Percentiles rank a stretch among this genome's conserved stretches.
These are phyloP conservation scores for Protostelium mycophagum DNA, from an alignment of 78 protist genomes.

Conservation along the genomic window DNA sequence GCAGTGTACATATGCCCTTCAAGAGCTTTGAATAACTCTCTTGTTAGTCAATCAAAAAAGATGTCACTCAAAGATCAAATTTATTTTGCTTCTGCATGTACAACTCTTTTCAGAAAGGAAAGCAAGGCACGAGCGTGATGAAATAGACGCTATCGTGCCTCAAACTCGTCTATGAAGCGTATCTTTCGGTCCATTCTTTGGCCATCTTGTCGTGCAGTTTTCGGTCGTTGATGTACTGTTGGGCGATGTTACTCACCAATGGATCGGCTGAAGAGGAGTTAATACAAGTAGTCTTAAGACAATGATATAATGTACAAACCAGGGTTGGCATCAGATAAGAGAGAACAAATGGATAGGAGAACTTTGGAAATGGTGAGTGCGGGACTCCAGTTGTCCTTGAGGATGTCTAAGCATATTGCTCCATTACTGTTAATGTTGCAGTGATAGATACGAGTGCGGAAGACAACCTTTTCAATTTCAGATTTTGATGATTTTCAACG, in stretches of 20 bases:
- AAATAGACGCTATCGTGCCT: too few relatives aligned
- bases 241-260: slow-evolving; percentile 18
- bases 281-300: too few relatives aligned
- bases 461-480: slow-evolving; percentile 28
- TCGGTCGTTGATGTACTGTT: slow-evolving; percentile 21
- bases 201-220: slow-evolving; percentile 26
- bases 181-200: slow-evolving; percentile 30
- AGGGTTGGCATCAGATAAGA: slow-evolving; percentile 82
- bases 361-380: slow-evolving; percentile 80
- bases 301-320: background rate
- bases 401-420: slow-evolving; percentile 89
- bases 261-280: slow-evolving; percentile 10
- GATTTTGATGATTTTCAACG: background rate
- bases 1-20: too few relatives aligned
- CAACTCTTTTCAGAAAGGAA: too few relatives aligned
- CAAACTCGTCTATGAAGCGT: too few relatives aligned
- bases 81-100: too few relatives aligned
- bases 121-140: too few relatives aligned
- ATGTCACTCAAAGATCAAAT: too few relatives aligned
- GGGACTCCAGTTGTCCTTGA: slow-evolving; percentile 86
- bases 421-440: slow-evolving; percentile 87
- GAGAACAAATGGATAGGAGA: slow-evolving; percentile 64
- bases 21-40: too few relatives aligned
- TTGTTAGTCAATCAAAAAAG: too few relatives aligned
- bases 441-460: slow-evolving; percentile 88